Evolutionary conservation across 2,329 filamentous ascomycete genomes (phyloP).

Genomic region (Seiridium cupressi): DNA sequence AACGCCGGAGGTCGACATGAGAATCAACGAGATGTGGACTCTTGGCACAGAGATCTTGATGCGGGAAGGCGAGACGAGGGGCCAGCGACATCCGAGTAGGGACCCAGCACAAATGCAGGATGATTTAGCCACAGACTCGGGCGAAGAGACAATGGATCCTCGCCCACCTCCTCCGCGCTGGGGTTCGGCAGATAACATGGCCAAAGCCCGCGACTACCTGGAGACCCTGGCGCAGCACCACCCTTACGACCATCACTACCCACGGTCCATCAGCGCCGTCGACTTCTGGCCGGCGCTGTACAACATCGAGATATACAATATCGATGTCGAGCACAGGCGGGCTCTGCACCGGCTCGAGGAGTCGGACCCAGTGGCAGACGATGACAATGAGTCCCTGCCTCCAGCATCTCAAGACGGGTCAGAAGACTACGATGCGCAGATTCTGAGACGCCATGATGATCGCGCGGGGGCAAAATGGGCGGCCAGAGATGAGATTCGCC

Average conservation of each 20-base stretch:
- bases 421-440: slow-evolving; percentile 2
- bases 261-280: slow-evolving; percentile 60
- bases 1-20: slow-evolving; percentile 62
- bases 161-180: slow-evolving; percentile 26
- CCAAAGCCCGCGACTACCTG: slow-evolving; percentile 60
- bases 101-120: neutral
- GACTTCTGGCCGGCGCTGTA: slow-evolving; percentile 83
- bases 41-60: slow-evolving; percentile 83
- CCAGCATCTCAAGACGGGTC: slow-evolving; percentile 3
- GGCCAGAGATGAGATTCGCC: slow-evolving; percentile 39
- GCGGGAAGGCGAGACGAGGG: slow-evolving; percentile 42
- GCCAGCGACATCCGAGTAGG: neutral
- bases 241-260: slow-evolving; percentile 63
- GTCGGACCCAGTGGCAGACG: slow-evolving; percentile 13
- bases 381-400: slow-evolving; percentile 14
- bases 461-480: slow-evolving; percentile 16
- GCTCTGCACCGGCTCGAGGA: slow-evolving; percentile 36
- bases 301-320: slow-evolving; percentile 75
- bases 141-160: slow-evolving; percentile 5
- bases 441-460: slow-evolving; percentile 11
- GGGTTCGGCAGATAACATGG: slow-evolving; percentile 45
- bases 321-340: slow-evolving; percentile 57
- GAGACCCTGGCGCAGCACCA: slow-evolving; percentile 75
- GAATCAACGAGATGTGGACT: slow-evolving; percentile 71
- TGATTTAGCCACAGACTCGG: slow-evolving; percentile 9